These are phyloP conservation scores for Coemansia erecta DNA, from an alignment of 192 early-diverging fungal genomes.

Conservation along the genomic window DNA sequence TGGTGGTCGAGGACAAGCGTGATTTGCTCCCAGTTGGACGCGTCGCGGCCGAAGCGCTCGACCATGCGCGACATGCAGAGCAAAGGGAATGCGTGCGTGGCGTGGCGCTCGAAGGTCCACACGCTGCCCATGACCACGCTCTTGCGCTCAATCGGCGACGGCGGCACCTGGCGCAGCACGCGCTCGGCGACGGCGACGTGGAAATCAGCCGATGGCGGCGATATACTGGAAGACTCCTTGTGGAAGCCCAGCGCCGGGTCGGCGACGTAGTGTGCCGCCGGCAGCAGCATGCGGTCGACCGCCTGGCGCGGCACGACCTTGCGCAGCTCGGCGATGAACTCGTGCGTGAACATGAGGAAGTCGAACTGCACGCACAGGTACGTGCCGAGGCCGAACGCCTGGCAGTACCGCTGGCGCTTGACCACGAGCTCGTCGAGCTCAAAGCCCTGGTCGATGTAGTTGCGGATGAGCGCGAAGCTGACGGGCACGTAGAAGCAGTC, in stretches of 20 bases:
- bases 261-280: constrained; percentile 13
- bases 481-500: constrained; percentile 89
- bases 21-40: constrained; percentile 76
- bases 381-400: constrained; percentile 82
- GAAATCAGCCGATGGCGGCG: too few species aligned
- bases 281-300: constrained; percentile 56
- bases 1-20: constrained; percentile 56
- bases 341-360: constrained; percentile 92
- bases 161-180: constrained; percentile 61
- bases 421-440: constrained; percentile 86
- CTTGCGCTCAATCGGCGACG: constrained; percentile 73
- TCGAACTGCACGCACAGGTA: constrained; percentile 87
- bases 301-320: constrained; percentile 61
- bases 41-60: constrained; percentile 84
- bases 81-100: constrained; percentile 57
- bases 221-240: too few species aligned
- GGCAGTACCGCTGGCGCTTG: constrained; percentile 86
- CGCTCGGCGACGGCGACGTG: background rate
- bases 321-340: constrained; percentile 81
- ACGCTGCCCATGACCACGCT: constrained; percentile 90
- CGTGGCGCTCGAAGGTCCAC: constrained; percentile 72
- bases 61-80: constrained; percentile 82
- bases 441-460: constrained; percentile 81
- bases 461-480: constrained; percentile 76
- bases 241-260: constrained; percentile 15